These are phyloP conservation scores for Pseudogymnoascus sp. DNA, from an alignment of 2,329 filamentous ascomycete genomes.

Conservation along the genomic window DNA sequence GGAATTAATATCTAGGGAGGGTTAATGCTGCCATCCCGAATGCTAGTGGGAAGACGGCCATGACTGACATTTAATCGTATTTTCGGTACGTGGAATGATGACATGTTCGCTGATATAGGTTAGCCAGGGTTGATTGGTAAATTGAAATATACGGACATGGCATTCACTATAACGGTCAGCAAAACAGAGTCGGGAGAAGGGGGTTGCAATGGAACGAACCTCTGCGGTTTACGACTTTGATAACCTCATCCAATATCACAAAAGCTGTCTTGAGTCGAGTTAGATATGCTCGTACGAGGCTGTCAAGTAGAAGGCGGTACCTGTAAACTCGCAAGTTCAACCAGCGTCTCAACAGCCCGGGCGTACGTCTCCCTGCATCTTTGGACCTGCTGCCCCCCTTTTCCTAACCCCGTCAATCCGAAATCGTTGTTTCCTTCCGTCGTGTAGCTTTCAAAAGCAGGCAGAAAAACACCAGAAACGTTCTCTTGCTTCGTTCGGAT, in stretches of 20 bases:
- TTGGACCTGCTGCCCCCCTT: constrained; percentile 95
- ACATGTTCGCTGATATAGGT: constrained; percentile 62
- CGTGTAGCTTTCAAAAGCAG: constrained; percentile 84
- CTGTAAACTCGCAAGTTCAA: constrained; percentile 89
- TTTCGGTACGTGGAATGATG: constrained; percentile 95
- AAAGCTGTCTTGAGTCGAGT: constrained; percentile 64
- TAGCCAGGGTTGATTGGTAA: neutral
- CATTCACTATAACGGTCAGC: constrained; percentile 58
- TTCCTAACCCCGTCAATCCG: constrained; percentile 87
- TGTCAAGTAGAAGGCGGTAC: constrained; percentile 31
- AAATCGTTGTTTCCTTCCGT: constrained; percentile 92
- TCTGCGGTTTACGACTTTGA: constrained; percentile 97
- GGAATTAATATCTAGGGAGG: constrained; percentile 76
- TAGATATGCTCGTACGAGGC: constrained; percentile 8
- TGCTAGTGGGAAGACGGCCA: neutral
- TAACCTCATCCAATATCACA: constrained; percentile 95
- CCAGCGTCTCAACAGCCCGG: constrained; percentile 87
- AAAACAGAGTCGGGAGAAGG: neutral
- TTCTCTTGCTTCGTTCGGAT: constrained; percentile 96
- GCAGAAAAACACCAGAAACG: constrained; percentile 90
- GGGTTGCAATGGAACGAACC: constrained; percentile 39
- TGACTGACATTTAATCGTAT: constrained; percentile 87
- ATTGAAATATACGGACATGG: constrained; percentile 58
- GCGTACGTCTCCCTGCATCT: constrained; percentile 93
- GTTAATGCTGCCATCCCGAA: constrained; percentile 14